Evolutionary conservation across 148 eudicot genomes (phyloP).

Genomic region (Hydrangea macrophylla): DNA sequence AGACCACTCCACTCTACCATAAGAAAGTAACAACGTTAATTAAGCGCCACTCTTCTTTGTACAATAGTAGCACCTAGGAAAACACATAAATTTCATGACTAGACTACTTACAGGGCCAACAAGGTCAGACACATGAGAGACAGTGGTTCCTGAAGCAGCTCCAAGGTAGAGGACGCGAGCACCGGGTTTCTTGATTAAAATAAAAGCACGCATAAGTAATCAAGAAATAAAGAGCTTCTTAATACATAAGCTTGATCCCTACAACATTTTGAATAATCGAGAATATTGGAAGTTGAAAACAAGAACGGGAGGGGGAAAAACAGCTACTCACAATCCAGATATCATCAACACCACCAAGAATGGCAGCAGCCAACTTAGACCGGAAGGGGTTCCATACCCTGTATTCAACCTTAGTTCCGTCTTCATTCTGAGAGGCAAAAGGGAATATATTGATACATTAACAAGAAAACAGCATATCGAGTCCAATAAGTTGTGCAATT

Average conservation of each 20-base stretch:
- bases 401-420: slow-evolving; percentile 86
- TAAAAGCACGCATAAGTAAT: not conserved
- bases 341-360: slow-evolving; percentile 88
- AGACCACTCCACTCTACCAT: slow-evolving; percentile 77
- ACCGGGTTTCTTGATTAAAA: slow-evolving; percentile 65
- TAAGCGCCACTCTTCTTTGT: not conserved
- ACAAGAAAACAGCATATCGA: not conserved
- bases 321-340: slow-evolving; percentile 76
- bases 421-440: slow-evolving; percentile 54
- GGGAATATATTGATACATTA: not conserved
- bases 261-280: not conserved
- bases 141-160: slow-evolving; percentile 97
- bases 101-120: slow-evolving; percentile 77
- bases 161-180: slow-evolving; percentile 86
- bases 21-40: not conserved
- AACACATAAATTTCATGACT: not conserved
- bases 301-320: not conserved
- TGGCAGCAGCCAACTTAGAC: slow-evolving; percentile 91
- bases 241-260: not conserved
- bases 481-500: not conserved
- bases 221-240: not conserved
- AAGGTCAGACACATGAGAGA: slow-evolving; percentile 88
- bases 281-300: not conserved
- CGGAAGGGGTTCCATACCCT: slow-evolving; percentile 95
- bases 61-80: not conserved